These are phyloP conservation scores for Trametes maxima DNA, from an alignment of 768 basidiomycete genomes.

Conservation along the genomic window DNA sequence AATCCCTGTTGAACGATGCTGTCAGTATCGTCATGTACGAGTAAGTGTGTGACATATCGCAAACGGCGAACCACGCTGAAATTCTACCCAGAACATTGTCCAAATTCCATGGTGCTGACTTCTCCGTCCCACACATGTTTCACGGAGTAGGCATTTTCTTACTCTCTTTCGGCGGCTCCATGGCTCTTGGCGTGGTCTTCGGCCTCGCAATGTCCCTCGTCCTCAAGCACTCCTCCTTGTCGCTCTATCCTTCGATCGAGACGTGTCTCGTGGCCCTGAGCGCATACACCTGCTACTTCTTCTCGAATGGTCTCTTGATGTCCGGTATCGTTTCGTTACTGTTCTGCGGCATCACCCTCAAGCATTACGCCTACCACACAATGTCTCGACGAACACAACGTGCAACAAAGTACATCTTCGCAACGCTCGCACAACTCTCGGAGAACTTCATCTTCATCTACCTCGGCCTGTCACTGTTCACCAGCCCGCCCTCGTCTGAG, in stretches of 20 bases:
- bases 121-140: slow-evolving; percentile 86
- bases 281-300: slow-evolving; percentile 98
- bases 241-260: slow-evolving; percentile 89
- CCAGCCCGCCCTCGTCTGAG: slow-evolving; percentile 75
- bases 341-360: slow-evolving; percentile 98
- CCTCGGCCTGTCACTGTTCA: slow-evolving; percentile 96
- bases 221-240: slow-evolving; percentile 91
- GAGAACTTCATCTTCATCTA: slow-evolving; percentile 99
- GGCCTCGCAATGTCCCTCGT: slow-evolving; percentile 90
- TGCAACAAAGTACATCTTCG: slow-evolving; percentile 94
- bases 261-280: slow-evolving; percentile 94
- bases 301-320: slow-evolving; percentile 95
- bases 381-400: slow-evolving; percentile 96
- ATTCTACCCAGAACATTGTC: slow-evolving; percentile 69
- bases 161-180: slow-evolving; percentile 91
- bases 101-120: slow-evolving; percentile 87
- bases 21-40: slow-evolving; percentile 99
- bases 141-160: slow-evolving; percentile 98
- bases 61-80: background rate
- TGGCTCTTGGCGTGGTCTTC: slow-evolving; percentile 90
- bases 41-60: slow-evolving; percentile 54
- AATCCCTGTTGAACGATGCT: slow-evolving; percentile 95
- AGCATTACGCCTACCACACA: slow-evolving; percentile 99
- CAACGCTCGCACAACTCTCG: slow-evolving; percentile 88
- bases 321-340: slow-evolving; percentile 96